Conservation (phyloP, 352 stramenopile species). For the Paralagenidium karlingii region DNA sequence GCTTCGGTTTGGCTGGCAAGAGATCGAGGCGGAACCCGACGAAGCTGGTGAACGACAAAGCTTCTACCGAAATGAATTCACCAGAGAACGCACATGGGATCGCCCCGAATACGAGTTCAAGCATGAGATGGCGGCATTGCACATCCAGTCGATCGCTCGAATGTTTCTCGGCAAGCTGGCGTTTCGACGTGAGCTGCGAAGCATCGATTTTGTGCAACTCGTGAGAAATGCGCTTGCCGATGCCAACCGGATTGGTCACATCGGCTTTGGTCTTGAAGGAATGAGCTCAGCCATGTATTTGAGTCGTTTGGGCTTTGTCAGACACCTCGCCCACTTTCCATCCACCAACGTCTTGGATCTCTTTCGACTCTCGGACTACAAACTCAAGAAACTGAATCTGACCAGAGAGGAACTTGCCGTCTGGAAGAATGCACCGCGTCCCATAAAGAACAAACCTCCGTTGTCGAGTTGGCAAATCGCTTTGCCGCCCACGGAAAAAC, state of each 20-base stretch:
- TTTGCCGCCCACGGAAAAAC: conserved; percentile 19
- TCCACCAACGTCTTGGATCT: conserved; percentile 15
- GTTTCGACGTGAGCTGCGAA: conserved; percentile 10
- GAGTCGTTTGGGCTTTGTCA: conserved; percentile 40
- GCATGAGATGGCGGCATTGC: conserved; percentile 45
- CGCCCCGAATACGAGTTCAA: conserved; percentile 51
- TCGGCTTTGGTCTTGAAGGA: conserved; percentile 65
- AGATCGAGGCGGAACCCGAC: conserved; percentile 10
- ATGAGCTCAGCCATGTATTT: conserved; percentile 41
- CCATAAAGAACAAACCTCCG: conserved; percentile 15
- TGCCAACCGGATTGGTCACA: conserved; percentile 23
- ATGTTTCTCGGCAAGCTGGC: conserved; percentile 24
- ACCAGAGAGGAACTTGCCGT: conserved; percentile 41
- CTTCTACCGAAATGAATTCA: conserved; percentile 40
- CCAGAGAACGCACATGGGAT: conserved; percentile 32
- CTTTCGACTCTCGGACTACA: conserved; percentile 12
- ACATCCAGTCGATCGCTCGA: conserved; percentile 45
- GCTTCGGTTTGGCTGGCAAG: conserved; percentile 58
- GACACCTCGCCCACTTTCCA: conserved; percentile 19
- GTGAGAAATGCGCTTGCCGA: conserved; percentile 11
- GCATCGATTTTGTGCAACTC: conserved; percentile 27
- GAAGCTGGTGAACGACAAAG: conserved; percentile 1
- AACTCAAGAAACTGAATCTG: conserved; percentile 33
- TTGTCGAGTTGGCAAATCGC: conserved; percentile 12
- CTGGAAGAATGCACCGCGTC: conserved; percentile 13